These are phyloP conservation scores for Fusarium tjaetaba DNA, from an alignment of 2,329 filamentous ascomycete genomes.

Conservation along the genomic window DNA sequence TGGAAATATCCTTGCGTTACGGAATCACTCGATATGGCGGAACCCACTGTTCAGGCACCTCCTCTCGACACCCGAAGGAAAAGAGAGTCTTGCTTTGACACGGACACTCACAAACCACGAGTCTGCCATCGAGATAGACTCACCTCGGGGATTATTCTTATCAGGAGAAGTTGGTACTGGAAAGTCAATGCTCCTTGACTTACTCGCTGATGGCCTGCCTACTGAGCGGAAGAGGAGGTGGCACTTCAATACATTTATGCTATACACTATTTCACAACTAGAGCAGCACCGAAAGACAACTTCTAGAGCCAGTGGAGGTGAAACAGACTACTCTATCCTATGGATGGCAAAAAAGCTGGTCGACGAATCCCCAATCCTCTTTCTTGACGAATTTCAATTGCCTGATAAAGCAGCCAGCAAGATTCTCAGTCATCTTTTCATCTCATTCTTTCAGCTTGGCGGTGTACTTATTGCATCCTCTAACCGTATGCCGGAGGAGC, in stretches of 20 bases:
- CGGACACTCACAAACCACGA: slow-evolving; percentile 76
- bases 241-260: slow-evolving; percentile 90
- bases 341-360: slow-evolving; percentile 81
- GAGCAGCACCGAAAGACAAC: slow-evolving; percentile 68
- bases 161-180: slow-evolving; percentile 86
- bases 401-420: slow-evolving; percentile 82
- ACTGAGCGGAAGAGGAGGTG: slow-evolving; percentile 77
- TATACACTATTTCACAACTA: slow-evolving; percentile 77
- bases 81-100: slow-evolving; percentile 72
- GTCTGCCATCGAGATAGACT: slow-evolving; percentile 75
- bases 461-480: slow-evolving; percentile 83
- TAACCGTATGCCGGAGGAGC: slow-evolving; percentile 84
- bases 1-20: slow-evolving; percentile 56
- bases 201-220: slow-evolving; percentile 81
- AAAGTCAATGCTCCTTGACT: slow-evolving; percentile 85
- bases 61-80: slow-evolving; percentile 64
- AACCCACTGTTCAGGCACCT: slow-evolving; percentile 69
- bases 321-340: slow-evolving; percentile 71
- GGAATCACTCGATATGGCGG: slow-evolving; percentile 65
- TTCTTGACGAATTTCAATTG: slow-evolving; percentile 85
- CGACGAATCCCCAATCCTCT: slow-evolving; percentile 78
- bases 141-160: slow-evolving; percentile 78
- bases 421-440: slow-evolving; percentile 81
- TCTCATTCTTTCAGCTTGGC: slow-evolving; percentile 82
- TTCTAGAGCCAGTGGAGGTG: slow-evolving; percentile 20